Conservation (phyloP, 345 rosid genomes). For the Linum trigynum region DNA sequence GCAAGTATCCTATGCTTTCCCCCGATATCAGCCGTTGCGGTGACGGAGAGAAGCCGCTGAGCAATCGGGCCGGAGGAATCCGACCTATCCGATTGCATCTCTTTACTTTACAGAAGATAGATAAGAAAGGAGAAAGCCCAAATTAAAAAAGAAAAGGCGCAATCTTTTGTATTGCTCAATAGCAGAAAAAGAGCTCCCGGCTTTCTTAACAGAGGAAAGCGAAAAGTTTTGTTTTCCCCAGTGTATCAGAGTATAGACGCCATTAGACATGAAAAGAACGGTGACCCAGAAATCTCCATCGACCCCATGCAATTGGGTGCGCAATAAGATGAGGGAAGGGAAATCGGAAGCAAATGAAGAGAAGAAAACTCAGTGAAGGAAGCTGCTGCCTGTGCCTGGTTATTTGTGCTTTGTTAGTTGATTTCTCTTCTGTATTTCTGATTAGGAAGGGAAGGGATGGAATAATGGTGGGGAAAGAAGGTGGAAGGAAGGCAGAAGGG, state of each 20-base stretch:
- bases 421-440: too few relatives aligned
- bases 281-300: slow-evolving; percentile 32
- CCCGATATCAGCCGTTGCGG: slow-evolving; percentile 14
- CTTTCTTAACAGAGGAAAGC: too few relatives aligned
- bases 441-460: too few relatives aligned
- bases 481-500: neutral
- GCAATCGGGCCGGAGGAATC: slow-evolving; percentile 39
- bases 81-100: slow-evolving; percentile 53
- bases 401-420: too few relatives aligned
- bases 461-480: neutral
- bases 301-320: slow-evolving; percentile 23
- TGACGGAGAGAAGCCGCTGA: slow-evolving; percentile 25
- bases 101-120: slow-evolving; percentile 4
- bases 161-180: neutral
- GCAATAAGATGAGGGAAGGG: neutral
- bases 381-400: neutral
- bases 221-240: too few relatives aligned
- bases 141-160: neutral
- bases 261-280: slow-evolving; percentile 20
- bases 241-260: slow-evolving; percentile 10
- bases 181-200: too few relatives aligned
- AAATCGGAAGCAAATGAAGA: neutral
- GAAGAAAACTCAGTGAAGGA: neutral
- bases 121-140: neutral
- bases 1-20: slow-evolving; percentile 58